phyloP scores from a whole-genome alignment of 2,329 filamentous ascomycete genomes.

The Trichoderma gracile region DNA sequence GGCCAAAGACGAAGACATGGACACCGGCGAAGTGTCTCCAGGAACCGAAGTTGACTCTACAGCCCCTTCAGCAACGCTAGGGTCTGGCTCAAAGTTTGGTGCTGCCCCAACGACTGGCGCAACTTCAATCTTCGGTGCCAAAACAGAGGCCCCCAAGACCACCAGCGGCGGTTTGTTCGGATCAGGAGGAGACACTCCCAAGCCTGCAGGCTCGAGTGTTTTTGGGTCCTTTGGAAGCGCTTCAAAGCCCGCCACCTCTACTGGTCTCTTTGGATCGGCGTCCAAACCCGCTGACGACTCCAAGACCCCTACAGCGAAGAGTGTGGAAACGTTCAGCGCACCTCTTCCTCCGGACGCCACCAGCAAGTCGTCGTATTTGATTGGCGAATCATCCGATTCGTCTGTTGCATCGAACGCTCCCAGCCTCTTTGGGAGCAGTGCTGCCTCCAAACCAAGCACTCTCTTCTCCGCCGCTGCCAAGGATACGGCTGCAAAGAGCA shows the following conservation, averaged over 20 bases:
- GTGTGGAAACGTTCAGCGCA: slow-evolving; percentile 41
- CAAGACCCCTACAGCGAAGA: slow-evolving; percentile 42
- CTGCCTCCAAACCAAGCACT: slow-evolving; percentile 35
- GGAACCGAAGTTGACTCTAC: slow-evolving; percentile 45
- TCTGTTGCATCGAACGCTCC: slow-evolving; percentile 46
- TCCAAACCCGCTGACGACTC: slow-evolving; percentile 31
- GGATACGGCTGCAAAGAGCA: slow-evolving; percentile 16
- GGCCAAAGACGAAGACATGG: slow-evolving; percentile 57
- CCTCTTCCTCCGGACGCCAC: slow-evolving; percentile 58
- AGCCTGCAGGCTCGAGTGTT: slow-evolving; percentile 30
- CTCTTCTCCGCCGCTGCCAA: slow-evolving; percentile 46
- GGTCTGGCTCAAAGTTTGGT: slow-evolving; percentile 47
- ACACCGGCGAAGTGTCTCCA: slow-evolving; percentile 39
- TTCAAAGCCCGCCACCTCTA: slow-evolving; percentile 31
- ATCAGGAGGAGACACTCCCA: slow-evolving; percentile 23
- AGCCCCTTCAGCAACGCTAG: slow-evolving; percentile 56
- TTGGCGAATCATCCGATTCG: slow-evolving; percentile 55
- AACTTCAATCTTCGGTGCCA: slow-evolving; percentile 35
- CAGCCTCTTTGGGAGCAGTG: slow-evolving; percentile 36
- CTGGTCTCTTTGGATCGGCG: slow-evolving; percentile 31
- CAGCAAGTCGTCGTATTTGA: slow-evolving; percentile 52
- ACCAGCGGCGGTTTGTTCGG: slow-evolving; percentile 32
- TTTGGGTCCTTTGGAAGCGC: slow-evolving; percentile 32
- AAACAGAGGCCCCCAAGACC: slow-evolving; percentile 30
- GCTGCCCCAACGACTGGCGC: slow-evolving; percentile 30